Evolutionary conservation across 148 eudicot genomes (phyloP).

Genomic region (Silene latifolia): DNA sequence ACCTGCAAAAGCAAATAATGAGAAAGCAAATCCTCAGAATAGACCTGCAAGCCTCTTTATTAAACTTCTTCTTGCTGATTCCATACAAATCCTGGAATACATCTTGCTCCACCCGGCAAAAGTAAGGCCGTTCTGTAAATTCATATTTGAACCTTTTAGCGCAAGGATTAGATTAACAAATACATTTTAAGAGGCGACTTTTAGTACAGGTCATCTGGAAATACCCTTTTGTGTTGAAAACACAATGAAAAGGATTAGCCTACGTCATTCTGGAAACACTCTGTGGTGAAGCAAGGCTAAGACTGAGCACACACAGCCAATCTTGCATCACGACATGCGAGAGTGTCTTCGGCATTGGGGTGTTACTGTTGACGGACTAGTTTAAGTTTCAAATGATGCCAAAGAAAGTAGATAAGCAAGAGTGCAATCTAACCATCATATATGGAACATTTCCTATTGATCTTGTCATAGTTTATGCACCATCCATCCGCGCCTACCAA

Average conservation of each 20-base stretch:
- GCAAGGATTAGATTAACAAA: too few species aligned
- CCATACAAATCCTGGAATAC: conserved; percentile 65
- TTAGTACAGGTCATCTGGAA: too few species aligned
- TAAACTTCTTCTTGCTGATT: conserved; percentile 59
- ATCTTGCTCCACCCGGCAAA: conserved; percentile 80
- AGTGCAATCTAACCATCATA: conserved; percentile 52
- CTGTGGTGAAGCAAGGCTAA: too few species aligned
- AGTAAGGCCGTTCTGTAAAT: conserved; percentile 79
- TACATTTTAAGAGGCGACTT: too few species aligned
- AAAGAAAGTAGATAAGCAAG: not conserved
- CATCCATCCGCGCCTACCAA: conserved; percentile 87
- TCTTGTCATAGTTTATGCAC: conserved; percentile 78
- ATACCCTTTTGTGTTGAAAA: too few species aligned
- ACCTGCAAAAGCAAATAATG: not conserved
- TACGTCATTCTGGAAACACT: too few species aligned
- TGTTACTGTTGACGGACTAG: not conserved
- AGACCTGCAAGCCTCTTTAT: conserved; percentile 94
- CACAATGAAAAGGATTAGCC: too few species aligned
- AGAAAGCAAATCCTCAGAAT: not conserved
- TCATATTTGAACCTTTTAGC: not conserved
- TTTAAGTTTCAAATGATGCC: not conserved
- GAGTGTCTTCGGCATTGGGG: too few species aligned
- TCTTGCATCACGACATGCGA: too few species aligned
- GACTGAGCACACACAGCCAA: too few species aligned
- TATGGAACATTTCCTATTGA: conserved; percentile 70